Conservation (phyloP, 495 filamentous ascomycete genomes). For the Penicillium alfredii region DNA sequence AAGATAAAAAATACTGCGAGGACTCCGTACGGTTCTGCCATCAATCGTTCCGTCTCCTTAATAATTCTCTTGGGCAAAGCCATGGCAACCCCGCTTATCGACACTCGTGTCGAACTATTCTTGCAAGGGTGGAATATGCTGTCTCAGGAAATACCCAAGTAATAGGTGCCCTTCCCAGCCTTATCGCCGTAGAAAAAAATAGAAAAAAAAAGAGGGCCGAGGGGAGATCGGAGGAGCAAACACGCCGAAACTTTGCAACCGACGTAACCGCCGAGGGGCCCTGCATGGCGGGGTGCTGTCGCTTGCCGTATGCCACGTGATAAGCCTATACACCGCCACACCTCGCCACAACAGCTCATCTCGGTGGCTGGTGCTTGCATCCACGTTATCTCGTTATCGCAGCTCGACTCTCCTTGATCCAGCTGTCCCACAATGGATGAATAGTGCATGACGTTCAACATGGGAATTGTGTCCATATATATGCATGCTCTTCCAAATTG, state of each 20-base stretch:
- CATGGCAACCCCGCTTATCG: slow-evolving; percentile 38
- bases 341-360: slow-evolving; percentile 15
- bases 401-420: not conserved
- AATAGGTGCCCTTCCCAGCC: too few relatives aligned
- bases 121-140: too few relatives aligned
- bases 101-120: slow-evolving; percentile 1
- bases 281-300: slow-evolving; percentile 18
- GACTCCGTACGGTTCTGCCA: slow-evolving; percentile 82
- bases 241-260: too few relatives aligned
- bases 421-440: too few relatives aligned
- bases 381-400: slow-evolving; percentile 6
- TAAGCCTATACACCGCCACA: slow-evolving; percentile 7
- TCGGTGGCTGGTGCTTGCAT: slow-evolving; percentile 4
- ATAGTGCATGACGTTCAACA: too few relatives aligned
- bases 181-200: too few relatives aligned
- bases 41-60: slow-evolving; percentile 96
- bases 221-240: too few relatives aligned
- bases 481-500: too few relatives aligned
- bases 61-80: slow-evolving; percentile 92
- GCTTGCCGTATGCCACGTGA: slow-evolving; percentile 21
- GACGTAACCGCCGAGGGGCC: slow-evolving; percentile 28
- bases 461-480: too few relatives aligned
- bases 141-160: too few relatives aligned
- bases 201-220: not conserved
- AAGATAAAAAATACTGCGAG: not conserved